Evolutionary conservation across 164 flowering plant genomes (phyloP).

Genomic region (Taxillus chinensis): DNA sequence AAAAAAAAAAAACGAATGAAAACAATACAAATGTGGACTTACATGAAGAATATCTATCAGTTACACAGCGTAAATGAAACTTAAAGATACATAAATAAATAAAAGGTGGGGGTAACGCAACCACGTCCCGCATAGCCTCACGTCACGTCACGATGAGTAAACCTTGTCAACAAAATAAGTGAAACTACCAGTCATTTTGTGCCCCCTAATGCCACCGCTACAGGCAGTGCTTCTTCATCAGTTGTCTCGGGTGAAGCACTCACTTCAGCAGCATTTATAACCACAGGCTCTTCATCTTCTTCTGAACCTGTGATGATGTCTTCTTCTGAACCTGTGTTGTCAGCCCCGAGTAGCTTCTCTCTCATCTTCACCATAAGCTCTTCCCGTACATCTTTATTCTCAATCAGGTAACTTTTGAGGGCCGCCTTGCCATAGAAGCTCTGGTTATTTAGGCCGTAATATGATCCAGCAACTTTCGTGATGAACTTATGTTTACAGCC

Average conservation of each 20-base stretch:
- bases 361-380: slow-evolving; percentile 49
- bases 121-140: no score
- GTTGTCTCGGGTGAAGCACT: slow-evolving; percentile 27
- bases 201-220: slow-evolving; percentile 32
- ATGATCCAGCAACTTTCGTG: slow-evolving; percentile 34
- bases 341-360: slow-evolving; percentile 39
- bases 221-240: slow-evolving; percentile 44
- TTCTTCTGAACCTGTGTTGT: slow-evolving; percentile 14
- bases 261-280: slow-evolving; percentile 23
- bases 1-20: no score
- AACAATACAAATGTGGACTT: no score
- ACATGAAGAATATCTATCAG: no score
- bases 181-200: background rate
- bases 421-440: slow-evolving; percentile 60
- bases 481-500: slow-evolving; percentile 56
- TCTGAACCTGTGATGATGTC: background rate
- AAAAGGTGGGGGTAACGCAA: no score
- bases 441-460: slow-evolving; percentile 29
- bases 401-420: slow-evolving; percentile 35
- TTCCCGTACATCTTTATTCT: slow-evolving; percentile 32
- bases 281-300: slow-evolving; percentile 9
- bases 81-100: no score
- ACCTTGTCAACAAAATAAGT: no score
- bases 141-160: no score
- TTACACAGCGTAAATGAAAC: no score